phyloP scores from a whole-genome alignment of 2,329 filamentous ascomycete species.

The Penicillium sp. region DNA sequence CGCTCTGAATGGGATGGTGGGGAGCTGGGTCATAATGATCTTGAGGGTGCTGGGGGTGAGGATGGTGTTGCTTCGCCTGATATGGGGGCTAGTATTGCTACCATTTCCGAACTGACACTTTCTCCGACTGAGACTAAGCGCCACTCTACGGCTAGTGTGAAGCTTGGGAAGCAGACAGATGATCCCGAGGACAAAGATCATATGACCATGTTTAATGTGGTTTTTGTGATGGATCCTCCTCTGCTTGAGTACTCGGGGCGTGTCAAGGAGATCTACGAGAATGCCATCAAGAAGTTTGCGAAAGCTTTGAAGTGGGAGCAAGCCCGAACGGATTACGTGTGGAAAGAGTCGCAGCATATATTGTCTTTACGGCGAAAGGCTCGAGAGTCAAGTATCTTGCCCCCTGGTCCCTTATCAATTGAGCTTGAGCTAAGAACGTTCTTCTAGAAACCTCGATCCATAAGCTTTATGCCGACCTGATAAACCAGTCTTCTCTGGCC shows the following conservation, averaged over 20 bases:
- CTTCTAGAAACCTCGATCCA: conserved; percentile 35
- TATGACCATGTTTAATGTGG: conserved; percentile 97
- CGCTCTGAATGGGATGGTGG: conserved; percentile 32
- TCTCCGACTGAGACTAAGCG: conserved; percentile 27
- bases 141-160: conserved; percentile 21
- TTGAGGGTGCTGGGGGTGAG: conserved; percentile 38
- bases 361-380: conserved; percentile 78
- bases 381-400: conserved; percentile 56
- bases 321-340: conserved; percentile 84
- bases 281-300: conserved; percentile 88
- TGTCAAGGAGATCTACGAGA: conserved; percentile 79
- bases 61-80: conserved; percentile 21
- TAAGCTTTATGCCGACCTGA: conserved; percentile 44
- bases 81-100: conserved; percentile 33
- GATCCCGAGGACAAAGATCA: conserved; percentile 51
- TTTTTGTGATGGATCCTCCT: conserved; percentile 84
- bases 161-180: conserved; percentile 21
- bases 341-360: conserved; percentile 84
- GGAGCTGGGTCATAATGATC: conserved; percentile 37
- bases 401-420: background rate
- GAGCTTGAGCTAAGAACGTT: conserved; percentile 13
- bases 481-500: conserved; percentile 72
- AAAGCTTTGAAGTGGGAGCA: conserved; percentile 93
- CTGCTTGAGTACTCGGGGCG: conserved; percentile 71
- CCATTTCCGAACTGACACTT: conserved; percentile 26